Conservation (phyloP, 208 protist species). For the Trypanosoma cruzi region DNA sequence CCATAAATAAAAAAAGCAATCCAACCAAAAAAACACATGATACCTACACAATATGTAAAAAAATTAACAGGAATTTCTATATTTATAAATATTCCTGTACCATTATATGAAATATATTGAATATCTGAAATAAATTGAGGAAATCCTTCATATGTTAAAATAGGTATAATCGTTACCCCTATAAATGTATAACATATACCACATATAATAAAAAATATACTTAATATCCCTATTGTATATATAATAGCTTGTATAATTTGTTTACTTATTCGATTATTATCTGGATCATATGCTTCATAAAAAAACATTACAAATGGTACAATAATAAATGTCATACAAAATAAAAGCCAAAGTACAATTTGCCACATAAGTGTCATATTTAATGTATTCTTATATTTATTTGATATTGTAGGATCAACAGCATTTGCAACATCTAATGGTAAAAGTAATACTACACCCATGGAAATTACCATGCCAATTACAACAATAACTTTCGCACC, state of each 20-base stretch:
- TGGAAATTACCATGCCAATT: conserved; percentile 64
- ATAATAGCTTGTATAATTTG: conserved; percentile 41
- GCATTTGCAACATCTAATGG: conserved; percentile 84
- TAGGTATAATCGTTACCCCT: conserved; percentile 46
- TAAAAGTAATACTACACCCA: conserved; percentile 55
- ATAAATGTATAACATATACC: conserved; percentile 55
- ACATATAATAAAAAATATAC: conserved; percentile 58
- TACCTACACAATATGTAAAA: conserved; percentile 82
- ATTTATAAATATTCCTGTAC: conserved; percentile 18
- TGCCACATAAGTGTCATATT: conserved; percentile 90
- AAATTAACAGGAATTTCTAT: conserved; percentile 56
- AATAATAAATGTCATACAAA: conserved; percentile 69
- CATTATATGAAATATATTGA: conserved; percentile 19
- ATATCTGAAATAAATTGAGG: conserved; percentile 36
- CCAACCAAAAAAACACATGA: conserved; percentile 86
- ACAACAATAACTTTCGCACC: conserved; percentile 72
- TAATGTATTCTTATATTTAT: conserved; percentile 66
- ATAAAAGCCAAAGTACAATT: conserved; percentile 83
- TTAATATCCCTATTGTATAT: conserved; percentile 47
- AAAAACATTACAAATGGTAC: conserved; percentile 94
- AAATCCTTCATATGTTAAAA: conserved; percentile 37
- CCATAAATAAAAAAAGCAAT: conserved; percentile 94
- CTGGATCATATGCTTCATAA: conserved; percentile 93
- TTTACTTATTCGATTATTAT: conserved; percentile 52
- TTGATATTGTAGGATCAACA: conserved; percentile 55